Evolutionary conservation across 169 alveolate species (phyloP).

Genomic region (Plasmodium fragile): DNA sequence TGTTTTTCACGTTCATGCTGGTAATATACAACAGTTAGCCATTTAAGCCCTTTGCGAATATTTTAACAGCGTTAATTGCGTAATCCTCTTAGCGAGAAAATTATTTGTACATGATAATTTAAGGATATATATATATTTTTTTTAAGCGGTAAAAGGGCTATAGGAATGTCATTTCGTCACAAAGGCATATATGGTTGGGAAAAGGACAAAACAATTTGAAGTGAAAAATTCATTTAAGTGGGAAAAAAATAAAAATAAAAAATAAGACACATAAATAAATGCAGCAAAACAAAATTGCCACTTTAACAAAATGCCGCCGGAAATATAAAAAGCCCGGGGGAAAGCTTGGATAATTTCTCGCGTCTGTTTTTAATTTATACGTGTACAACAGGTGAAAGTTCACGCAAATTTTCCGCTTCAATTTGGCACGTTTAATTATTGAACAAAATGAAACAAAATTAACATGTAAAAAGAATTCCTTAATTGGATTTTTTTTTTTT

Average conservation of each 20-base stretch:
- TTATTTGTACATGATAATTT: not conserved
- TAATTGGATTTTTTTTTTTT: not conserved
- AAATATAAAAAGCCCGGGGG: not conserved
- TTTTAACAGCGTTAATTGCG: not conserved
- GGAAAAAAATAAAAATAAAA: not conserved
- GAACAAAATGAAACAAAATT: constrained; percentile 4
- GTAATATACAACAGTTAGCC: not conserved
- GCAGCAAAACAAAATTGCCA: not conserved
- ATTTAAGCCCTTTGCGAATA: not conserved
- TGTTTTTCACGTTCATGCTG: not conserved
- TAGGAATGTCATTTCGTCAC: not conserved
- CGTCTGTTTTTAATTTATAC: not conserved
- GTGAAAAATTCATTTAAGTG: not conserved
- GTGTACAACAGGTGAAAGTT: not conserved
- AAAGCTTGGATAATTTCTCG: not conserved
- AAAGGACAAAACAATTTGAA: not conserved
- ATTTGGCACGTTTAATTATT: not conserved
- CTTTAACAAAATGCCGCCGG: not conserved
- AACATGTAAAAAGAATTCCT: constrained; percentile 2
- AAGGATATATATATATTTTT: not conserved
- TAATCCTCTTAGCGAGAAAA: not conserved
- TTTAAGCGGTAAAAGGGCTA: not conserved
- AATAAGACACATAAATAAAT: not conserved
- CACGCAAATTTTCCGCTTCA: not conserved
- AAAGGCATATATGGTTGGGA: not conserved